Evolutionary conservation across 2,329 filamentous ascomycete genomes (phyloP).

Genomic region (Pseudohalonectria lignicola): DNA sequence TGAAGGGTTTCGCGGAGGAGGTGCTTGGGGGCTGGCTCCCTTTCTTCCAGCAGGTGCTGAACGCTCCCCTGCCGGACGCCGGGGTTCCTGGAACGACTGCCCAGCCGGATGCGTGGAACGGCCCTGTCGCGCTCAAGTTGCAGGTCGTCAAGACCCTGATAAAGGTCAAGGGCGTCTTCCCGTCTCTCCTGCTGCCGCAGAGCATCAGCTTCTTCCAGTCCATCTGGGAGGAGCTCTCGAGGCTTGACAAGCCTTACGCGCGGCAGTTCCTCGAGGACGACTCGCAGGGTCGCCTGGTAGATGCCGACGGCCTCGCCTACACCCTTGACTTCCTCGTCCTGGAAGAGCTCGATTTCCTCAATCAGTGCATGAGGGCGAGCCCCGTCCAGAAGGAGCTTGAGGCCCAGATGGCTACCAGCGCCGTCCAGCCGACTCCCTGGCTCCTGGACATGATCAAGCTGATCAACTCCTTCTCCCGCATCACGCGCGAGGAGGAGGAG

Average conservation of each 20-base stretch:
- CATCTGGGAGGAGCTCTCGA: conserved; percentile 78
- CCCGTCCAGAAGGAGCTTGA: conserved; percentile 87
- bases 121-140: conserved; percentile 75
- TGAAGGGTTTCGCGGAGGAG: conserved; percentile 83
- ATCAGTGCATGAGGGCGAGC: conserved; percentile 77
- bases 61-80: conserved; percentile 61
- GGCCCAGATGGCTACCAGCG: conserved; percentile 55
- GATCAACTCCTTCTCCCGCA: conserved; percentile 74
- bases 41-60: conserved; percentile 74
- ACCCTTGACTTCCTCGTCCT: conserved; percentile 88
- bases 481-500: conserved; percentile 85
- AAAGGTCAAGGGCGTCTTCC: conserved; percentile 78
- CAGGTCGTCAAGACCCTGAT: conserved; percentile 92
- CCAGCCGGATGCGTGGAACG: conserved; percentile 63
- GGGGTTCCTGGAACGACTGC: conserved; percentile 34
- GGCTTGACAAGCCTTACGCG: conserved; percentile 62
- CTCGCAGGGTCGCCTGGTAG: conserved; percentile 78
- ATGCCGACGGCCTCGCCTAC: conserved; percentile 84
- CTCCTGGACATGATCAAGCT: conserved; percentile 80
- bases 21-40: conserved; percentile 76
- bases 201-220: conserved; percentile 74
- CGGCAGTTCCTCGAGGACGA: conserved; percentile 79
- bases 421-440: conserved; percentile 62
- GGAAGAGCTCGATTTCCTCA: conserved; percentile 91
- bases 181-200: conserved; percentile 69